Evolutionary conservation across 1,284 basidiomycete species (phyloP).

Genomic region (Filobasidium uniguttulatum): DNA sequence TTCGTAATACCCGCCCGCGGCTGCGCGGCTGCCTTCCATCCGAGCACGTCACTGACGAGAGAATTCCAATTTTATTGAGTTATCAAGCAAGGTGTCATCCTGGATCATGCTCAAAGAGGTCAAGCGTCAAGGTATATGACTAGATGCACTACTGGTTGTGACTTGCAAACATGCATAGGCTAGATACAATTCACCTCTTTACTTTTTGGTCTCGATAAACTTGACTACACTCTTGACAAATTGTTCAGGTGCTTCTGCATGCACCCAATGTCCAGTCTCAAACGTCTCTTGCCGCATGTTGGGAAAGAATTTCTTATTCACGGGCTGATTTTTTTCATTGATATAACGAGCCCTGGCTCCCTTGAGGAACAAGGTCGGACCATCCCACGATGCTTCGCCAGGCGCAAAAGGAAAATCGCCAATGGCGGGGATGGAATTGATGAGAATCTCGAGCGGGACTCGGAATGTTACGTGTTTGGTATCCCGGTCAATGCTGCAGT

Average conservation of each 20-base stretch:
- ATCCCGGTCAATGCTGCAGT: conserved; percentile 31
- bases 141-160: too few relatives aligned
- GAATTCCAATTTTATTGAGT: too few relatives aligned
- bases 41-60: too few relatives aligned
- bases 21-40: too few relatives aligned
- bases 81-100: too few relatives aligned
- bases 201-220: conserved; percentile 20
- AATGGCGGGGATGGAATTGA: conserved; percentile 37
- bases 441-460: conserved; percentile 40
- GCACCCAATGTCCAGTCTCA: conserved; percentile 38
- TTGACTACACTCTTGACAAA: conserved; percentile 27
- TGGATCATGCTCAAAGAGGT: too few relatives aligned
- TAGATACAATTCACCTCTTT: too few relatives aligned
- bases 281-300: conserved; percentile 34
- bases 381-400: conserved; percentile 29
- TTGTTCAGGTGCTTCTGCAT: conserved; percentile 33
- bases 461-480: conserved; percentile 37
- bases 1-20: too few relatives aligned
- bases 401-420: conserved; percentile 43
- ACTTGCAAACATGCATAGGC: too few relatives aligned
- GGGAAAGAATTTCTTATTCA: conserved; percentile 41
- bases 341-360: conserved; percentile 42
- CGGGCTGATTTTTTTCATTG: conserved; percentile 42
- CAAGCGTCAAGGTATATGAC: too few relatives aligned
- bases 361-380: conserved; percentile 43